Base-by-base conservation (phyloP, 371 early-diverging fungal genomes). In the Smittium culicis region DNA sequence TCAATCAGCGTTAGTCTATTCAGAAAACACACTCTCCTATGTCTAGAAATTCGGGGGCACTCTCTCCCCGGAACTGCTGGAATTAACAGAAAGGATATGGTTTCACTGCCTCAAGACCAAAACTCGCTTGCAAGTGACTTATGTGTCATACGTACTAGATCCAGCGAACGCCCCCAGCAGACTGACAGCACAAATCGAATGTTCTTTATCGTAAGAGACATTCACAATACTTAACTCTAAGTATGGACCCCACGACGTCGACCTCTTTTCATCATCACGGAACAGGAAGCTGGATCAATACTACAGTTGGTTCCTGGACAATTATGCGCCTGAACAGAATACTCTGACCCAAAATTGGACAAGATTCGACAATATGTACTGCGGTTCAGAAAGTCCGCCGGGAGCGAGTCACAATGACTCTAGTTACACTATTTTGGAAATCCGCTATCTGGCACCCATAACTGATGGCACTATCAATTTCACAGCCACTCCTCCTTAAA, bases 331-430 rank as follows among this genome's bases (percentile, higher is more conserved):
- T 54, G 74, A 62, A 27, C 54, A 45, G 20, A 74, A 79, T 63
- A 74, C 74, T 24, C 74, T 79, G 34, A 20, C 20, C n/a, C 74
- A 74, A 54, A 32, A 29, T 1, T 78, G 74, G 72, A 14, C 5
- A 60, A 58, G n/a, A n/a, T n/a, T n/a, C n/a, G n/a, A n/a, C n/a
- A n/a, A n/a, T n/a, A n/a, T n/a, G n/a, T n/a, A n/a, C n/a, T n/a
- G n/a, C n/a, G n/a, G n/a, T n/a, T n/a, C n/a, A n/a, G n/a, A n/a
- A n/a, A n/a, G n/a, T n/a, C n/a, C n/a, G n/a, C n/a, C n/a, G n/a
- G n/a, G n/a, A n/a, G n/a, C n/a, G n/a, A n/a, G n/a, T n/a, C n/a
- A n/a, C n/a, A n/a, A n/a, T n/a, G n/a, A n/a, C n/a, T n/a, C n/a
- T n/a, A n/a, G n/a, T n/a, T n/a, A n/a, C n/a, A n/a, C n/a, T n/a